Evolutionary conservation across 2,329 filamentous ascomycete species (phyloP).

Genomic region (Colletotrichum sp.): DNA sequence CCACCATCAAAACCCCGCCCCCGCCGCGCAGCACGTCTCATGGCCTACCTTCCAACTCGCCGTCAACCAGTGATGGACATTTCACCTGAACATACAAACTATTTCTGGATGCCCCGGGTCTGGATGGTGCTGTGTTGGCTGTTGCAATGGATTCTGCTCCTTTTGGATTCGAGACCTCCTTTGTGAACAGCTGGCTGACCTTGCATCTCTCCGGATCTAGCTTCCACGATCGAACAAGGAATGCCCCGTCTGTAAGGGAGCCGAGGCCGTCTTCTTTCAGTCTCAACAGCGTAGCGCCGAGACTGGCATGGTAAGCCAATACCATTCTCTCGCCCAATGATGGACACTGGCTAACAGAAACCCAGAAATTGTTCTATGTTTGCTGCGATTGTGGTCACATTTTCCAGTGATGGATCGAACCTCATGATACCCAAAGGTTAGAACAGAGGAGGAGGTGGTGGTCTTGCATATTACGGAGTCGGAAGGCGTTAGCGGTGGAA

Average conservation of each 20-base stretch:
- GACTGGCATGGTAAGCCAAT: conserved; percentile 88
- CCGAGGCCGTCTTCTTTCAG: conserved; percentile 97
- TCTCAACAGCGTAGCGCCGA: conserved; percentile 96
- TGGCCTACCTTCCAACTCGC: conserved; percentile 18
- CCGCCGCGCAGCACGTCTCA: not conserved
- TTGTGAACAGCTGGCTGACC: conserved; percentile 45
- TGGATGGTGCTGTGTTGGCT: conserved; percentile 6
- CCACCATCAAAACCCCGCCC: not conserved
- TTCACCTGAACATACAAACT: not conserved
- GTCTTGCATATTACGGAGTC: conserved; percentile 14
- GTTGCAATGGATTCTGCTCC: conserved; percentile 22
- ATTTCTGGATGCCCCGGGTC: not conserved
- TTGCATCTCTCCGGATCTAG: conserved; percentile 58
- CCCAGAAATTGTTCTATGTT: conserved; percentile 88
- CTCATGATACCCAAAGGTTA: conserved; percentile 27
- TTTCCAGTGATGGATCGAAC: conserved; percentile 58
- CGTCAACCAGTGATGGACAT: not conserved
- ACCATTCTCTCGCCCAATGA: not conserved
- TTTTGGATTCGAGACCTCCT: conserved; percentile 21
- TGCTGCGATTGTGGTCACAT: conserved; percentile 94
- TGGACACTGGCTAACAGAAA: conserved; percentile 26
- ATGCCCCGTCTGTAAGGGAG: conserved; percentile 84
- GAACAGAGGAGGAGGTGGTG: not conserved
- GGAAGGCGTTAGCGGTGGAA: not conserved
- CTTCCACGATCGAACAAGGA: conserved; percentile 87